Evolutionary conservation across 2,329 filamentous ascomycete species (phyloP).

Genomic region (Alternaria viburni): DNA sequence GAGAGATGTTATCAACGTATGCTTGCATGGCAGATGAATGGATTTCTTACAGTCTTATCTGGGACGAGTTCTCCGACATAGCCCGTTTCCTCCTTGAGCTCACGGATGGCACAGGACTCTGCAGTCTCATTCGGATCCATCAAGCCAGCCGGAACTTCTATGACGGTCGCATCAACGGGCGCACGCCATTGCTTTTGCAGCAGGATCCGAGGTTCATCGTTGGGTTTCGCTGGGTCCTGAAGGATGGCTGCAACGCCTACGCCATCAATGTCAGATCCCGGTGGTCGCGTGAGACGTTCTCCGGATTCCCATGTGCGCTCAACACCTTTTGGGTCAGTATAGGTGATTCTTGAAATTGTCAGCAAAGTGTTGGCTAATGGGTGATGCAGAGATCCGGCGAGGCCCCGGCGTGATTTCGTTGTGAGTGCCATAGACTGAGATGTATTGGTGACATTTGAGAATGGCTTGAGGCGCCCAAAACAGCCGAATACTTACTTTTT

Average conservation of each 20-base stretch:
- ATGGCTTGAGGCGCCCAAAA: not conserved
- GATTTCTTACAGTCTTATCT: constrained; percentile 22
- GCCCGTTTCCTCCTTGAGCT: constrained; percentile 69
- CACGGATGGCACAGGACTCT: constrained; percentile 64
- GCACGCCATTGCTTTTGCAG: constrained; percentile 64
- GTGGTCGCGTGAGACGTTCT: constrained; percentile 71
- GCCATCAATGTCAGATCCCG: constrained; percentile 68
- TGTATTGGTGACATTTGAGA: not conserved
- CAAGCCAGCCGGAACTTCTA: constrained; percentile 68
- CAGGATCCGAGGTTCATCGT: constrained; percentile 43
- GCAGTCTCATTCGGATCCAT: constrained; percentile 66
- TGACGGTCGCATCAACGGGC: constrained; percentile 64
- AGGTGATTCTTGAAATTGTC: constrained; percentile 51
- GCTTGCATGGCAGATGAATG: not conserved
- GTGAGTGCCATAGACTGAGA: not conserved
- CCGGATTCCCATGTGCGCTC: constrained; percentile 74
- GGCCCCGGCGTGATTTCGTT: not conserved
- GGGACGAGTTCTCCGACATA: constrained; percentile 59
- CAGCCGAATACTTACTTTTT: constrained; percentile 40
- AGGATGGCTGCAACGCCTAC: constrained; percentile 77
- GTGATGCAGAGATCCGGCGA: not conserved
- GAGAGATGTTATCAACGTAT: not conserved
- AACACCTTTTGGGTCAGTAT: constrained; percentile 66
- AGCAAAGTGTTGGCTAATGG: constrained; percentile 1
- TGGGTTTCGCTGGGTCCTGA: constrained; percentile 38